Base-by-base conservation (phyloP, 2,329 filamentous ascomycete species). In the Incumbomyces lentus region DNA sequence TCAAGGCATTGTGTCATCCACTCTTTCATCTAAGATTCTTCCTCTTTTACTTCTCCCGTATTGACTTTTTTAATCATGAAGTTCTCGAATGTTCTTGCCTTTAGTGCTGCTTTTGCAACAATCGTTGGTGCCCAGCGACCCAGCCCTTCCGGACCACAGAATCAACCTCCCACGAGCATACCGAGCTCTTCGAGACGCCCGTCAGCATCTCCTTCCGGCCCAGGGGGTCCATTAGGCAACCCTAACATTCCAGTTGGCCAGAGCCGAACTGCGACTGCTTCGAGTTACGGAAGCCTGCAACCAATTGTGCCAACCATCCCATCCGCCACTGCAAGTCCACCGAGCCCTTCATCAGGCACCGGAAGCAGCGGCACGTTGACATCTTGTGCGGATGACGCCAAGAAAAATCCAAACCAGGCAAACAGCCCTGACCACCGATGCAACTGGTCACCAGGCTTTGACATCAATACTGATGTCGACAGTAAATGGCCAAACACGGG, bases 381-480 rank as follows among this genome's bases (percentile, higher is more conserved):
- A 10, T 42, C 40, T 12, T 36, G 26, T 13, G 29, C 35, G 4
- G 11, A 30, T 12, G 43, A 46, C 30, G 43, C 43, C 13, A 46
- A 32, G 14, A 36, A 30, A 8, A 38, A 46, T 26, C 43, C 43
- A 12, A 22, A 14, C 13, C 30, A 31, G 17, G 11, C 43, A 12
- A 38, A 46, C 35, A 38, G 34, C 8, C 14, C 43, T 22, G 7
- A n/a, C 7, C 43, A 46, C 34, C 43, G 43, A 17, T 29, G 43
- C 6, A 36, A 40, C 18, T 46, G 54, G 54, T 51, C 49, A 36
- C 44, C 46, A 30, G 40, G 44, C n/a, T 51, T 50, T 40, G 34
- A 40, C 34, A 48, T 53, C 39, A 35, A 44, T 40, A 46, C 50
- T 18, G 51, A 56, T 32, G 36, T 33, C 36, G 50, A 51, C 38